Evolutionary conservation across 179 eudicot genomes (phyloP).

Genomic region (Silene vulgaris): DNA sequence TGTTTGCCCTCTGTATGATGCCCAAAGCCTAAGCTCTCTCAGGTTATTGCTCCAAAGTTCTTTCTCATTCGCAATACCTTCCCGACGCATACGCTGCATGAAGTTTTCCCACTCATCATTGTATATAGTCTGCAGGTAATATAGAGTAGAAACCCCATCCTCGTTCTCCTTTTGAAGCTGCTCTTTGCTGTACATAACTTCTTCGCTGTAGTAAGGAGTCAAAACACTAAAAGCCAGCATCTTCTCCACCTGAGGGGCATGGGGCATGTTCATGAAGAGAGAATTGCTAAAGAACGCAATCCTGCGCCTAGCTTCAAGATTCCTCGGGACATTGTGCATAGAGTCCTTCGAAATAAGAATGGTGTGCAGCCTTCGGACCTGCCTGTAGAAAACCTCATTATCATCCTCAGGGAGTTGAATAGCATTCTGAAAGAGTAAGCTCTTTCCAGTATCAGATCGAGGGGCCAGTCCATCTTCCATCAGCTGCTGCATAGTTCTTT

Average conservation of each 20-base stretch:
- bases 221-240: conserved; percentile 90
- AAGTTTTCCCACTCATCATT: conserved; percentile 88
- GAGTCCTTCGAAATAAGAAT: conserved; percentile 81
- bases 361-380: conserved; percentile 68
- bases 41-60: conserved; percentile 53
- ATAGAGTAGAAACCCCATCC: conserved; percentile 83
- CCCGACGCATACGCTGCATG: conserved; percentile 65
- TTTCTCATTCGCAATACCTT: conserved; percentile 53
- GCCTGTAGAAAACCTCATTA: conserved; percentile 64
- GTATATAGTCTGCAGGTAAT: conserved; percentile 82
- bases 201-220: conserved; percentile 90
- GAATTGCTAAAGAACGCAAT: conserved; percentile 95
- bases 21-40: conserved; percentile 82
- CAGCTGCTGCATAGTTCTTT: conserved; percentile 52
- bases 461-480: conserved; percentile 82
- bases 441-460: conserved; percentile 40
- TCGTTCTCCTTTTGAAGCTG: conserved; percentile 82
- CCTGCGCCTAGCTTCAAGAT: conserved; percentile 86
- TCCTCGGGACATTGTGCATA: conserved; percentile 72
- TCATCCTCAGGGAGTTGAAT: conserved; percentile 58
- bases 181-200: conserved; percentile 76
- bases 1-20: conserved; percentile 91
- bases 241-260: conserved; percentile 90
- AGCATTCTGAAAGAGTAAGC: conserved; percentile 70
- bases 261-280: conserved; percentile 95